Evolutionary conservation across 495 filamentous ascomycete genomes (phyloP).

Genomic region (Aspergillus haitiensis): DNA sequence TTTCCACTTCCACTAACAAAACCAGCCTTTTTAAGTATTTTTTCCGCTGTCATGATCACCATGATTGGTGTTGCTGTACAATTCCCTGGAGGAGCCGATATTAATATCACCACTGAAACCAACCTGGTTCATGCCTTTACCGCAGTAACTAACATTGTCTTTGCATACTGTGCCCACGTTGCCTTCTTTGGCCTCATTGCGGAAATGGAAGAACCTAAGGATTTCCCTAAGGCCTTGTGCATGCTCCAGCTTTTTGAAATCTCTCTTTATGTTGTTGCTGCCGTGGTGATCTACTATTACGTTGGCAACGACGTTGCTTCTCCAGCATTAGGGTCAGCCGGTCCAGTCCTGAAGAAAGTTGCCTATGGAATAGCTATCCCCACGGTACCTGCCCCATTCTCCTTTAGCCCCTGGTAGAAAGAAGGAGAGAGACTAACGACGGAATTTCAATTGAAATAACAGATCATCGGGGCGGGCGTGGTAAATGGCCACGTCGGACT

Average conservation of each 20-base stretch:
- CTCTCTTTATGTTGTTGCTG: constrained; percentile 64
- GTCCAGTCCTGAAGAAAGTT: constrained; percentile 10
- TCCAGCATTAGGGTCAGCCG: constrained; percentile 10
- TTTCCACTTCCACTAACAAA: constrained; percentile 29
- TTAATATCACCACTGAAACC: constrained; percentile 33
- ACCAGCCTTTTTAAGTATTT: constrained; percentile 38
- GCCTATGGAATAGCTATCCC: constrained; percentile 16
- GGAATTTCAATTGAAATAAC: neutral
- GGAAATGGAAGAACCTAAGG: constrained; percentile 68
- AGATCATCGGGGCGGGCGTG: constrained; percentile 16
- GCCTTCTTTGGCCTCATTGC: constrained; percentile 76
- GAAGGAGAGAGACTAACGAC: neutral
- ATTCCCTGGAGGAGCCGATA: constrained; percentile 28
- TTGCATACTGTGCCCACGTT: constrained; percentile 63
- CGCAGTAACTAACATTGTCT: constrained; percentile 54
- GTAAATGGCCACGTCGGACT: constrained; percentile 16
- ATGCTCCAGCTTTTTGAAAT: constrained; percentile 66
- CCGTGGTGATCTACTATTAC: constrained; percentile 71
- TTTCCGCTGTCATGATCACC: constrained; percentile 59
- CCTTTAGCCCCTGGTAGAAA: neutral
- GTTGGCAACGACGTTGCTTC: constrained; percentile 48
- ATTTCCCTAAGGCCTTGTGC: constrained; percentile 67
- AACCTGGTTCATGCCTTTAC: constrained; percentile 41
- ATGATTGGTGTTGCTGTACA: constrained; percentile 67
- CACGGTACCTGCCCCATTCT: neutral